Evolutionary conservation across 2,329 filamentous ascomycete species (phyloP).

Genomic region (Aureobasidium zeae): DNA sequence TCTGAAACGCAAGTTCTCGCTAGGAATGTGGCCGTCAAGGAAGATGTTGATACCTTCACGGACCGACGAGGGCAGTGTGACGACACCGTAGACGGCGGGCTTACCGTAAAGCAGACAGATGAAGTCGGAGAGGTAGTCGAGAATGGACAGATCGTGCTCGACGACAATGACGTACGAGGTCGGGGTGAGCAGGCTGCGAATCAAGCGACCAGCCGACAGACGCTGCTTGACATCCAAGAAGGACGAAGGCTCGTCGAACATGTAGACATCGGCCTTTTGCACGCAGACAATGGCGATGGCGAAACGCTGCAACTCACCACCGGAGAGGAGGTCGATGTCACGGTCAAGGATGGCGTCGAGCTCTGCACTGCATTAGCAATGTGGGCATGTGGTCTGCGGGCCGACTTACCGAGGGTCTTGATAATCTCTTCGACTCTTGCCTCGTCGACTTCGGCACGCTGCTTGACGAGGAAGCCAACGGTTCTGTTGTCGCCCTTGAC

Average conservation of each 20-base stretch:
- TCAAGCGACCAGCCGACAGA: slow-evolving; percentile 82
- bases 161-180: slow-evolving; percentile 97
- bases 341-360: slow-evolving; percentile 83
- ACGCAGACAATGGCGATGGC: slow-evolving; percentile 94
- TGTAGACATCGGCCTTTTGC: slow-evolving; percentile 94
- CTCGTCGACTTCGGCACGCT: slow-evolving; percentile 68
- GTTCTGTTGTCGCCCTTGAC: slow-evolving; percentile 67
- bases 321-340: slow-evolving; percentile 81
- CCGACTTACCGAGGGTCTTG: slow-evolving; percentile 55
- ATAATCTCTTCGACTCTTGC: slow-evolving; percentile 60
- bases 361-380: slow-evolving; percentile 41
- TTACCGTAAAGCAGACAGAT: slow-evolving; percentile 95
- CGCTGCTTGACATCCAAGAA: slow-evolving; percentile 99
- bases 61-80: slow-evolving; percentile 89
- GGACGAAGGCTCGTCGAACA: slow-evolving; percentile 99
- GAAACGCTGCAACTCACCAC: slow-evolving; percentile 96
- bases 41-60: slow-evolving; percentile 99
- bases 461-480: slow-evolving; percentile 69
- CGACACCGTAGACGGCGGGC: slow-evolving; percentile 94
- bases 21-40: slow-evolving; percentile 94
- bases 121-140: slow-evolving; percentile 98
- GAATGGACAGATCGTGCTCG: slow-evolving; percentile 96
- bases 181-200: slow-evolving; percentile 77
- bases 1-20: slow-evolving; percentile 96
- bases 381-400: neutral